Base-by-base conservation (phyloP, 257 asterid genomes). In the Solanum piurae region DNA sequence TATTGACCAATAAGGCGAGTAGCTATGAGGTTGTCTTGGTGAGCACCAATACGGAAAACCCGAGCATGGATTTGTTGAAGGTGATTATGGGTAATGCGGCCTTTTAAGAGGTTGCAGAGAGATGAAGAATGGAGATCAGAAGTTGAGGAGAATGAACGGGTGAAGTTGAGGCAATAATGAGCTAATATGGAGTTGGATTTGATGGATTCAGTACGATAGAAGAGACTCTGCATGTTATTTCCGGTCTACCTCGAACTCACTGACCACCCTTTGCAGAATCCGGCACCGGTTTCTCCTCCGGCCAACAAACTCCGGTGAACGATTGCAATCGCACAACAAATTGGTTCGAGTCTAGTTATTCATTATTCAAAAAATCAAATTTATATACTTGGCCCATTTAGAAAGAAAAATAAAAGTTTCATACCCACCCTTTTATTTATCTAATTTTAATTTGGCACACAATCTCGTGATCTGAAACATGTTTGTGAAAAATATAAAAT, bases 1-100 rank as follows among this genome's bases (percentile, higher is more conserved):
- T 94, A 95, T 52, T 94, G 95, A 76, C 98, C 98, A 27, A 95
- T 92, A 73, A 95, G 94, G 73, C 98, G 98, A 84, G 98, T 95
- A 86, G 98, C 93, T 18, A 94, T 85, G 91, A 94, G 95, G 86
- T 94, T 88, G 90, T 94, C 89, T 79, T 93, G 98, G 91, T 95
- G 98, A 11, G 91, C 93, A 72, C 87, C 58, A 87, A 91, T 82
- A 20, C 89, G 92, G 88, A 90, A 92, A 88, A 93, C 84, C 37
- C 92, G 95, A 29, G 94, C 96, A 84, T 95, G 98, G 88, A 95
- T 82, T 91, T 95, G 98, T 91, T 92, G 94, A 83, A 95, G 95
- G 33, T 89, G 96, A 46, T 87, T 85, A 85, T 66, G 92, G 9
- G 93, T 83, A 75, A 94, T 84, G 38, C 86, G 92, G 89, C 98